A percentile compares a stretch with the other conserved stretches of the same genome.
Conservation (phyloP, 2,329 filamentous ascomycete genomes). For the Myriosclerotinia duriaeana region DNA sequence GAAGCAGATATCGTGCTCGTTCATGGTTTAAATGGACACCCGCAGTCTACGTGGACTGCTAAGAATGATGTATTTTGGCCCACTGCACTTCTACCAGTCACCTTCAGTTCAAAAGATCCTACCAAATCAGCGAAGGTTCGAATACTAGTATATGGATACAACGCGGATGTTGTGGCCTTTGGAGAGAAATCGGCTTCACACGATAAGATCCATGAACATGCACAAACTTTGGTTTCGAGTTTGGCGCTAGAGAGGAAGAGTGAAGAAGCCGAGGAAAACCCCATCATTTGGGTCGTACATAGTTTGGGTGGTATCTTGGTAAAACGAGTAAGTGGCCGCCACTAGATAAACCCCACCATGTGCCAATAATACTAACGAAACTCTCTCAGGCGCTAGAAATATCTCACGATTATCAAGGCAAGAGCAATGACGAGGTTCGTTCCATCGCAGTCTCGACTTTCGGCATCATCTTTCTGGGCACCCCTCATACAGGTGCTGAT, state of each 20-base stretch:
- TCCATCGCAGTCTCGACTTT: slow-evolving; percentile 74
- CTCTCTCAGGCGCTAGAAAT: slow-evolving; percentile 56
- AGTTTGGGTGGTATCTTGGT: slow-evolving; percentile 71
- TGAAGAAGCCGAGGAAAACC: slow-evolving; percentile 56
- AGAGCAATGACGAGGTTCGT: slow-evolving; percentile 62
- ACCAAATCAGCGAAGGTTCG: slow-evolving; percentile 54
- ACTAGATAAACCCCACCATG: neutral
- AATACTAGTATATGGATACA: slow-evolving; percentile 72
- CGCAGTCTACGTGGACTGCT: slow-evolving; percentile 61
- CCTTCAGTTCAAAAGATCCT: slow-evolving; percentile 47
- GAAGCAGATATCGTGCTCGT: slow-evolving; percentile 67
- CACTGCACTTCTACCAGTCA: slow-evolving; percentile 60
- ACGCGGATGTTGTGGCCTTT: slow-evolving; percentile 60
- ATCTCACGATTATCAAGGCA: slow-evolving; percentile 59
- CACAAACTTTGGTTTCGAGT: slow-evolving; percentile 64
- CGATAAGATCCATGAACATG: slow-evolving; percentile 68
- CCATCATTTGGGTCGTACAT: slow-evolving; percentile 76
- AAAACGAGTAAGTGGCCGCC: slow-evolving; percentile 49
- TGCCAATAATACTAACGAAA: neutral
- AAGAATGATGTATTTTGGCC: slow-evolving; percentile 65
- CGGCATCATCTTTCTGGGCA: slow-evolving; percentile 74
- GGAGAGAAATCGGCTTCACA: slow-evolving; percentile 49
- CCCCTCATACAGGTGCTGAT: slow-evolving; percentile 70
- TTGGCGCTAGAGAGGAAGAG: slow-evolving; percentile 63
- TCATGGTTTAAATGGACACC: slow-evolving; percentile 67